Evolutionary conservation across 2,329 filamentous ascomycete species (phyloP).

Genomic region (Fusarium penzigii): DNA sequence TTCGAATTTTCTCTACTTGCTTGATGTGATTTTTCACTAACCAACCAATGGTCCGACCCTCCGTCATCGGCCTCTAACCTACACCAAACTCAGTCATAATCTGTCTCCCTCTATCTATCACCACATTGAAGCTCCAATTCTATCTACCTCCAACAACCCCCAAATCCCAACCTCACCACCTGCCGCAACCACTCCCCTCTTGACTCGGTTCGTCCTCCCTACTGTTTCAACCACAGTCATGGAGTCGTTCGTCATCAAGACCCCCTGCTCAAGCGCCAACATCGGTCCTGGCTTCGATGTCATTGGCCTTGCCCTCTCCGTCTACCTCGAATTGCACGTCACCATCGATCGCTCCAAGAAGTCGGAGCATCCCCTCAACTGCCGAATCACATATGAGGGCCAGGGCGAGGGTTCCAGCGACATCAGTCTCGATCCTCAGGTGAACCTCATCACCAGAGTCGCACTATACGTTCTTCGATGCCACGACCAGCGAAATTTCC

Average conservation of each 20-base stretch:
- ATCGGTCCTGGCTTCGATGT: constrained; percentile 98
- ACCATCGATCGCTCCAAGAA: constrained; percentile 65
- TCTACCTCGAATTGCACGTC: constrained; percentile 89
- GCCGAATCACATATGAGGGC: constrained; percentile 87
- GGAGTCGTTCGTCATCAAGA: constrained; percentile 71
- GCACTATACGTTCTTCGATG: constrained; percentile 94
- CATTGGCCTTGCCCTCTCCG: constrained; percentile 89
- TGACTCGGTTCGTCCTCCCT: constrained; percentile 14
- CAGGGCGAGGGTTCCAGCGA: constrained; percentile 69
- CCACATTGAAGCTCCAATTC: not conserved
- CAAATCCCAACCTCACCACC: not conserved
- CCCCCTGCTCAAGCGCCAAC: constrained; percentile 94
- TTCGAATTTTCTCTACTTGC: no score
- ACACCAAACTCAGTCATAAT: not conserved
- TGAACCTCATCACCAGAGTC: constrained; percentile 91
- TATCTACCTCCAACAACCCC: constrained; percentile 10
- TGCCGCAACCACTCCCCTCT: not conserved
- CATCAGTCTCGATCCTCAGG: constrained; percentile 80
- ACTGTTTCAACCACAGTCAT: constrained; percentile 38
- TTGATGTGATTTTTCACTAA: no score
- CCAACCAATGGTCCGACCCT: no score
- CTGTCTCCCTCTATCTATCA: not conserved
- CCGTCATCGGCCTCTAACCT: constrained; percentile 17
- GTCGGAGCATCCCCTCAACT: constrained; percentile 72
- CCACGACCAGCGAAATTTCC: constrained; percentile 83